These are phyloP conservation scores for Euphorbia corollata DNA, from an alignment of 441 rosid species.

Conservation along the genomic window DNA sequence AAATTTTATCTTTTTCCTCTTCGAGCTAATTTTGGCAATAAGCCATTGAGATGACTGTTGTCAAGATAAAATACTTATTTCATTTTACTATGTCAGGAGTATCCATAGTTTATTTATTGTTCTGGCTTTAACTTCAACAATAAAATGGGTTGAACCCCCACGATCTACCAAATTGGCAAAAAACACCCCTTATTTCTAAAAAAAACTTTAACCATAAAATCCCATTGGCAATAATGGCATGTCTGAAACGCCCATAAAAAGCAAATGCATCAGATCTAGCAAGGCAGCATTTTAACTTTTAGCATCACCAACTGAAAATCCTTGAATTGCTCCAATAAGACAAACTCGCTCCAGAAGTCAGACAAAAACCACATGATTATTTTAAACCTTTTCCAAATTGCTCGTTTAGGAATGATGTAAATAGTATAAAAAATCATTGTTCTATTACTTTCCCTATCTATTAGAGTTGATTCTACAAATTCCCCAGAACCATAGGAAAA, in stretches of 20 bases:
- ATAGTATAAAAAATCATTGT: neutral
- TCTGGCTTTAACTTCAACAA: neutral
- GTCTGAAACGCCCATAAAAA: neutral
- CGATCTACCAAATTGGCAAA: too few relatives aligned
- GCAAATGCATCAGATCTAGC: neutral
- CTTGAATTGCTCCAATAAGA: too few relatives aligned
- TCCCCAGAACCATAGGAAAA: neutral
- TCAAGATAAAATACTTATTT: neutral
- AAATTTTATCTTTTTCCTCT: too few relatives aligned
- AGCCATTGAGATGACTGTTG: neutral
- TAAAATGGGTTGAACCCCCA: too few relatives aligned
- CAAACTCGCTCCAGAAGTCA: neutral
- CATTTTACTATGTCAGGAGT: too few relatives aligned
- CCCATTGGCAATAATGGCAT: neutral
- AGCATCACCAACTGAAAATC: neutral
- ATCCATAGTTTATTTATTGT: neutral
- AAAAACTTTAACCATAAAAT: too few relatives aligned
- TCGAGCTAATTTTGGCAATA: neutral
- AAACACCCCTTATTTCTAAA: too few relatives aligned
- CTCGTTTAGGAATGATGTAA: neutral
- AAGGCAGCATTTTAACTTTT: neutral
- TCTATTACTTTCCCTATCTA: neutral
- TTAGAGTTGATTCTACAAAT: neutral
- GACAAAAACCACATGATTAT: neutral
- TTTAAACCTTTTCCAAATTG: neutral